These are phyloP conservation scores for Urochloa ruziziensis DNA, from an alignment of 176 grass and related monocot genomes.

Conservation along the genomic window DNA sequence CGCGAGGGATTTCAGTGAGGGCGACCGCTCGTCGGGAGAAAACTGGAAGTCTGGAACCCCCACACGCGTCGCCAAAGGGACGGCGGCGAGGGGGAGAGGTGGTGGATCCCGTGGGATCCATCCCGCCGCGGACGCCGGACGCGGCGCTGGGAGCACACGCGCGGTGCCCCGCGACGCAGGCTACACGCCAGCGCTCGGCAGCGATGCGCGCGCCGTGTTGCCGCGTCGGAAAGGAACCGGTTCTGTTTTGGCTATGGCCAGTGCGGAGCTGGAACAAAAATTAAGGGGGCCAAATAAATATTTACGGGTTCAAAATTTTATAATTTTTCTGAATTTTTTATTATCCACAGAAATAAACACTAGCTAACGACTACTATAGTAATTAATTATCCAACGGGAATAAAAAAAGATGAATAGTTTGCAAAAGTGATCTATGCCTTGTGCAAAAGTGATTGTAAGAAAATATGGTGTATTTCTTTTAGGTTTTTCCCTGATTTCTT, in stretches of 20 bases:
- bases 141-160: conserved; percentile 31
- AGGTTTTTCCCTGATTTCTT: too few species aligned
- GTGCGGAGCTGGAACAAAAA: too few species aligned
- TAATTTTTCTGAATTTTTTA: too few species aligned
- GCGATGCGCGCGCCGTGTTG: conserved; percentile 3
- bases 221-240: conserved; percentile 14
- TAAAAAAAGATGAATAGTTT: too few species aligned
- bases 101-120: conserved; percentile 24
- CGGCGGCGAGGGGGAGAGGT: not conserved
- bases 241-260: not conserved
- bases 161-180: not conserved
- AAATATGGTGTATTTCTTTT: too few species aligned
- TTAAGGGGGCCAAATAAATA: too few species aligned
- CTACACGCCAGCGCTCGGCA: not conserved
- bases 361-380: too few species aligned
- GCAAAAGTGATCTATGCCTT: too few species aligned
- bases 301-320: too few species aligned
- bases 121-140: conserved; percentile 29
- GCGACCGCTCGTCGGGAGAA: not conserved
- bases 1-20: not conserved
- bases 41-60: not conserved
- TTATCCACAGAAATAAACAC: too few species aligned
- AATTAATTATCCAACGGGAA: too few species aligned
- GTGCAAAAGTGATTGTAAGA: too few species aligned
- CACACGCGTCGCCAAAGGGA: conserved; percentile 4